Percentiles rank a stretch among this genome's conserved stretches.
Evolutionary conservation across 2,329 filamentous ascomycete species (phyloP).

Genomic region (Botryotinia narcissicola): DNA sequence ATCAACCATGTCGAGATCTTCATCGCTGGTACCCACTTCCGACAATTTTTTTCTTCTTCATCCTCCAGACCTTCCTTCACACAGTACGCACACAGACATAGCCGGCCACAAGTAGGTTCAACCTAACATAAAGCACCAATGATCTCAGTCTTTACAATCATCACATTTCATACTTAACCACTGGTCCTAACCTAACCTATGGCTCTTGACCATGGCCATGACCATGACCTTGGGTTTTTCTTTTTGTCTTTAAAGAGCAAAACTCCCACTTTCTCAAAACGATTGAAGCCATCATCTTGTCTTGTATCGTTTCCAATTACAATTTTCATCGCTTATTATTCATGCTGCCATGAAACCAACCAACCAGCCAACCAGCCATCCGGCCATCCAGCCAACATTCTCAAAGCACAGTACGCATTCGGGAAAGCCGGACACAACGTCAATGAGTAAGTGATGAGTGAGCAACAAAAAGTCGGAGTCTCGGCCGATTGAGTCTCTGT

Average conservation of each 20-base stretch:
- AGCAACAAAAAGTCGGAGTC: background rate
- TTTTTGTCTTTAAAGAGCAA: constrained; percentile 8
- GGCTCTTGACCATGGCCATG: background rate
- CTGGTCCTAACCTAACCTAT: background rate
- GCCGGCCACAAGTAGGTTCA: background rate
- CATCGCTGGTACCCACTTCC: background rate
- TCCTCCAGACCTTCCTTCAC: background rate
- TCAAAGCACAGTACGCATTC: background rate
- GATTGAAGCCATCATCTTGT: background rate
- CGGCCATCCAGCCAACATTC: background rate
- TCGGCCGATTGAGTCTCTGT: background rate
- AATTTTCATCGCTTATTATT: constrained; percentile 4
- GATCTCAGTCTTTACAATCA: background rate
- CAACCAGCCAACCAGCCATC: background rate
- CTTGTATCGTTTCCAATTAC: background rate
- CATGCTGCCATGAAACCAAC: constrained; percentile 4
- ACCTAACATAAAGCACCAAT: constrained; percentile 15
- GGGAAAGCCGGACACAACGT: constrained; percentile 1
- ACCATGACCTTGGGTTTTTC: background rate
- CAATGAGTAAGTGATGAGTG: background rate
- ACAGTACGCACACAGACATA: background rate
- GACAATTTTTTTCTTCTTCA: background rate
- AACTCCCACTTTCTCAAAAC: background rate
- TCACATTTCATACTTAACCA: background rate
- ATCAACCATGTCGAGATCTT: constrained; percentile 12